phyloP scores from a whole-genome alignment of 179 eudicot genomes.

The Amaranthus tricolor region DNA sequence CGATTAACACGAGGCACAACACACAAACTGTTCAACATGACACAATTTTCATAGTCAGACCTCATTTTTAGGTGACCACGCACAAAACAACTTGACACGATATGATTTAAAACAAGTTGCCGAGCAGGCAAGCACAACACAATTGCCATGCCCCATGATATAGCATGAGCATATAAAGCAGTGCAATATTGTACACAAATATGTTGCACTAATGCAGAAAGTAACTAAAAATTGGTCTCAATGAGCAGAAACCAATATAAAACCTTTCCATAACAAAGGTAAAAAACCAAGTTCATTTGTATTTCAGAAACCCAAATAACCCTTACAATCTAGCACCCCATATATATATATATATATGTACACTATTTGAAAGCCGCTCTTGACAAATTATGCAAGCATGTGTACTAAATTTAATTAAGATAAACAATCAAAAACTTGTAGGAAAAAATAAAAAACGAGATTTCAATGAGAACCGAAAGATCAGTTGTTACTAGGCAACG shows the following conservation, averaged over 20 bases:
- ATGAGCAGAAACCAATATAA: conserved; percentile 12
- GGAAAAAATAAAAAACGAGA: not conserved
- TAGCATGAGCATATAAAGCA: too few relatives aligned
- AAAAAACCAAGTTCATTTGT: conserved; percentile 24
- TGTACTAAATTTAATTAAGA: conserved; percentile 13
- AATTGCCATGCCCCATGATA: too few relatives aligned
- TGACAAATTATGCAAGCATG: conserved; percentile 28
- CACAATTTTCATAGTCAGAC: too few relatives aligned
- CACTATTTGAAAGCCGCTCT: conserved; percentile 23
- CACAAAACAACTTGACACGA: too few relatives aligned
- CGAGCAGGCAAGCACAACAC: too few relatives aligned
- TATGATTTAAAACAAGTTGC: too few relatives aligned
- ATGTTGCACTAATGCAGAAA: not conserved
- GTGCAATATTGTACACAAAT: too few relatives aligned
- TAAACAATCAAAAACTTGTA: conserved; percentile 22
- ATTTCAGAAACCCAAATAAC: conserved; percentile 27
- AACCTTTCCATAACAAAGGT: conserved; percentile 15
- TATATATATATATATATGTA: conserved; percentile 33
- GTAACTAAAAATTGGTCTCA: not conserved
- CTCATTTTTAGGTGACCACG: too few relatives aligned
- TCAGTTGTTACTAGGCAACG: conserved; percentile 26
- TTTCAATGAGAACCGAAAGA: not conserved
- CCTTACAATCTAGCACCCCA: conserved; percentile 33
- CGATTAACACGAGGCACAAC: too few relatives aligned
- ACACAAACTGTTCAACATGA: too few relatives aligned